Percentiles rank a stretch among this genome's conserved stretches.
Conservation (phyloP, 257 asterid species). For the Nicotiana otophora region DNA sequence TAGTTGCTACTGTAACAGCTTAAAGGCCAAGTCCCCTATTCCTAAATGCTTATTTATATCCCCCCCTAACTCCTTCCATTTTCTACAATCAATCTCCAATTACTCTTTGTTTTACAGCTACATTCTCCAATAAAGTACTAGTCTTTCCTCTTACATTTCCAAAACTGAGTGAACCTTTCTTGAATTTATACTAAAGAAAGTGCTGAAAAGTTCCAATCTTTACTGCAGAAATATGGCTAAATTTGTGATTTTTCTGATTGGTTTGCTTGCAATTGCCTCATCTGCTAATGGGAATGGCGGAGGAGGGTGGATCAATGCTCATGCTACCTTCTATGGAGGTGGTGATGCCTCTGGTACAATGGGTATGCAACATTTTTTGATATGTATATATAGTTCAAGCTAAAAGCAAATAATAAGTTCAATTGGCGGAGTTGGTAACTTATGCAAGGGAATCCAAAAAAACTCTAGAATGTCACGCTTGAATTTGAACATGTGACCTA, state of each 20-base stretch:
- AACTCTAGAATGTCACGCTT: too few species aligned
- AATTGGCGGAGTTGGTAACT: too few species aligned
- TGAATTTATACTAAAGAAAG: background rate
- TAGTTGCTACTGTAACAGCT: too few species aligned
- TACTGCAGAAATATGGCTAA: constrained; percentile 9
- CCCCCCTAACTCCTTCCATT: background rate
- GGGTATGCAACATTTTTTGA: constrained; percentile 5
- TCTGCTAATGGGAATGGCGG: background rate
- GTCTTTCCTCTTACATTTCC: background rate
- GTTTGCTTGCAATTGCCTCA: constrained; percentile 5
- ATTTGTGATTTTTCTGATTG: background rate
- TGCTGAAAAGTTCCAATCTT: background rate
- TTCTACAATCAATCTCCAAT: background rate
- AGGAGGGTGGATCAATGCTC: constrained; percentile 21
- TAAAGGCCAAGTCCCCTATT: background rate
- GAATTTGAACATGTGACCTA: too few species aligned
- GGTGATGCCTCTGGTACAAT: constrained; percentile 20
- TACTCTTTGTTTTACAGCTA: background rate
- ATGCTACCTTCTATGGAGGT: constrained; percentile 26
- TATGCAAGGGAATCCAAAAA: too few species aligned
- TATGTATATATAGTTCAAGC: background rate
- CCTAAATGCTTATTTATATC: background rate
- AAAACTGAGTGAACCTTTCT: background rate
- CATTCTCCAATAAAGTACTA: background rate
- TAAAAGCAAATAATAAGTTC: too few species aligned